Conservation (phyloP, 371 early-diverging fungal genomes). For the Coemansia sp. region DNA sequence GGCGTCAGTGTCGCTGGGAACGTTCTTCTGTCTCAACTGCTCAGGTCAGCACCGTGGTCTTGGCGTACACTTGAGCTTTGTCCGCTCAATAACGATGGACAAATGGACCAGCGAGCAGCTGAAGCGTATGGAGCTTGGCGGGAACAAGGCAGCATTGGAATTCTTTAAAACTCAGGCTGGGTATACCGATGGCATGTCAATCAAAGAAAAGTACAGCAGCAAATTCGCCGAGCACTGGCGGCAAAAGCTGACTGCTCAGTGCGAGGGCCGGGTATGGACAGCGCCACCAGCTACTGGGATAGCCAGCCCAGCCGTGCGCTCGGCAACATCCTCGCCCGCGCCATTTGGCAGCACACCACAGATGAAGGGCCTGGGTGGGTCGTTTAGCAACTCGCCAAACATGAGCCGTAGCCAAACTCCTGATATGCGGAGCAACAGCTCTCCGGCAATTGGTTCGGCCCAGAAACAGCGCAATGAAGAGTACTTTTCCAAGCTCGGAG, state of each 20-base stretch:
- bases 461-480: constrained; percentile 69
- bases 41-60: constrained; percentile 90
- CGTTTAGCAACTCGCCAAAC: constrained; percentile 8
- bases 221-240: constrained; percentile 86
- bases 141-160: constrained; percentile 84
- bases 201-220: constrained; percentile 81
- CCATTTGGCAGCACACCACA: constrained; percentile 19
- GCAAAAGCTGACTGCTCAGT: constrained; percentile 81
- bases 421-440: constrained; percentile 5
- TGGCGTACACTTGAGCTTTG: constrained; percentile 96
- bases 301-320: constrained; percentile 20
- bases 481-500: constrained; percentile 67
- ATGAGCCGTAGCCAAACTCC: constrained; percentile 26
- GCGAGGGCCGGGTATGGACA: constrained; percentile 73
- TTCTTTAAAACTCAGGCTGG: constrained; percentile 88
- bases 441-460: constrained; percentile 11
- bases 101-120: constrained; percentile 95
- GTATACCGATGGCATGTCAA: constrained; percentile 73
- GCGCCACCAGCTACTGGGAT: constrained; percentile 48
- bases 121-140: constrained; percentile 93
- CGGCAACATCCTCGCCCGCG: constrained; percentile 18
- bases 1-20: constrained; percentile 95
- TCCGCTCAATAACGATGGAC: constrained; percentile 96
- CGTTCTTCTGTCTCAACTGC: constrained; percentile 97
- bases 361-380: constrained; percentile 4